A percentile compares a stretch with the other conserved stretches of the same genome.
These are phyloP conservation scores for Cryphonectria japonica DNA, from an alignment of 2,329 filamentous ascomycete species.

Conservation along the genomic window DNA sequence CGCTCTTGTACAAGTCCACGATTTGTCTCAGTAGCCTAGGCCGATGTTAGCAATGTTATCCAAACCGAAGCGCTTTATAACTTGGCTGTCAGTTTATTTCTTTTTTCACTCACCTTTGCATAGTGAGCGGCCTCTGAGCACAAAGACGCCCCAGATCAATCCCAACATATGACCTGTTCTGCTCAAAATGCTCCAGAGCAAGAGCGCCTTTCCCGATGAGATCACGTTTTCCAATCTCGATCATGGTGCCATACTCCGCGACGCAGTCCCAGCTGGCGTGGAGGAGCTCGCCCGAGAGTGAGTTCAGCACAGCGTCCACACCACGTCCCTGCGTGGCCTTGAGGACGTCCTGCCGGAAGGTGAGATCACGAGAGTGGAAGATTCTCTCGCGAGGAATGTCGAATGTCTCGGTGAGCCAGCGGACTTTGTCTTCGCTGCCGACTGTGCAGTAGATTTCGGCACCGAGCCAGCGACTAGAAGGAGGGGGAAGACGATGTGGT, in stretches of 20 bases:
- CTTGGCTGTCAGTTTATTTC: not conserved
- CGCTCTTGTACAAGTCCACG: conserved; percentile 18
- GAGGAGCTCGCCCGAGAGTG: conserved; percentile 11
- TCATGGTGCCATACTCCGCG: conserved; percentile 24
- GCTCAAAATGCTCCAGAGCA: conserved; percentile 34
- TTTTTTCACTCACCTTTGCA: not conserved
- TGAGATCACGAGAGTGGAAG: conserved; percentile 34
- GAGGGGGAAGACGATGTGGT: not conserved
- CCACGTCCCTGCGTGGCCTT: conserved; percentile 36
- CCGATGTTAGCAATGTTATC: not conserved
- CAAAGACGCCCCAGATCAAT: conserved; percentile 6
- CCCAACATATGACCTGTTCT: conserved; percentile 9
- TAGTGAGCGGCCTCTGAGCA: not conserved
- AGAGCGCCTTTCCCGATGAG: conserved; percentile 6
- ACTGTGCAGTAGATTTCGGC: conserved; percentile 20
- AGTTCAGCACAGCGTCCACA: conserved; percentile 31
- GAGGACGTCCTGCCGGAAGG: conserved; percentile 38
- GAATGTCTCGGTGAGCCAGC: not conserved
- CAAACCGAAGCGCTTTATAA: not conserved
- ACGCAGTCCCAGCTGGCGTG: conserved; percentile 26
- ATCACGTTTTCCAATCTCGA: conserved; percentile 29
- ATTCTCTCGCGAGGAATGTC: conserved; percentile 31
- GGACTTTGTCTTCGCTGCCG: not conserved
- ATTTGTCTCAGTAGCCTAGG: not conserved
- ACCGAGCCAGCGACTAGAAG: conserved; percentile 5